Evolutionary conservation across 1,284 basidiomycete genomes (phyloP).

Genomic region (Apiotrichum mycotoxinovorans): DNA sequence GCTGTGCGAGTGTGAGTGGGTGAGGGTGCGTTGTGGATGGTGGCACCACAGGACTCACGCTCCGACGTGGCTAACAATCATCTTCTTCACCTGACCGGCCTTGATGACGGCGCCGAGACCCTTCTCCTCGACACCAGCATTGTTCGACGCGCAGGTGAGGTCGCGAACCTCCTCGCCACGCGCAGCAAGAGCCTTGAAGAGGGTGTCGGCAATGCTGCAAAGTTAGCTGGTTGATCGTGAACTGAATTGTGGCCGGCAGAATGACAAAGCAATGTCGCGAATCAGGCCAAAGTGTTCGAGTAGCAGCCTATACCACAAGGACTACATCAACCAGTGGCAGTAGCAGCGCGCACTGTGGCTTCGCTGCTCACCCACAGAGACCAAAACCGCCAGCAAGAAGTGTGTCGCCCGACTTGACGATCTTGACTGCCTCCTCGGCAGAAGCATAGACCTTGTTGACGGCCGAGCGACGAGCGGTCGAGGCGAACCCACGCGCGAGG

Average conservation of each 20-base stretch:
- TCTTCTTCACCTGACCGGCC: slow-evolving; percentile 67
- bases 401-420: slow-evolving; percentile 48
- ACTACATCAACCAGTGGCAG: neutral
- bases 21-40: neutral
- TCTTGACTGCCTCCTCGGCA: slow-evolving; percentile 13
- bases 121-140: slow-evolving; percentile 21
- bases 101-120: slow-evolving; percentile 66
- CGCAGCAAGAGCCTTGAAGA: slow-evolving; percentile 17
- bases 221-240: neutral
- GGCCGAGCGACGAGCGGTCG: neutral
- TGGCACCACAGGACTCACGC: slow-evolving; percentile 15
- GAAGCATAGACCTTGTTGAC: slow-evolving; percentile 11
- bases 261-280: no score
- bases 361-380: slow-evolving; percentile 15
- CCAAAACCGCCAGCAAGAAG: slow-evolving; percentile 23
- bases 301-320: neutral
- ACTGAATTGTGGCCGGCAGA: neutral
- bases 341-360: neutral
- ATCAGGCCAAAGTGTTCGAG: no score
- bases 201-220: slow-evolving; percentile 11
- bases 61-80: slow-evolving; percentile 86
- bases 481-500: slow-evolving; percentile 10
- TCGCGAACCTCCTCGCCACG: slow-evolving; percentile 10
- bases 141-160: slow-evolving; percentile 18
- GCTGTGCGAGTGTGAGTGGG: neutral